Percentiles rank a stretch among this genome's conserved stretches.
phyloP scores from a whole-genome alignment of 345 rosid species.

The Balakata baccata region DNA sequence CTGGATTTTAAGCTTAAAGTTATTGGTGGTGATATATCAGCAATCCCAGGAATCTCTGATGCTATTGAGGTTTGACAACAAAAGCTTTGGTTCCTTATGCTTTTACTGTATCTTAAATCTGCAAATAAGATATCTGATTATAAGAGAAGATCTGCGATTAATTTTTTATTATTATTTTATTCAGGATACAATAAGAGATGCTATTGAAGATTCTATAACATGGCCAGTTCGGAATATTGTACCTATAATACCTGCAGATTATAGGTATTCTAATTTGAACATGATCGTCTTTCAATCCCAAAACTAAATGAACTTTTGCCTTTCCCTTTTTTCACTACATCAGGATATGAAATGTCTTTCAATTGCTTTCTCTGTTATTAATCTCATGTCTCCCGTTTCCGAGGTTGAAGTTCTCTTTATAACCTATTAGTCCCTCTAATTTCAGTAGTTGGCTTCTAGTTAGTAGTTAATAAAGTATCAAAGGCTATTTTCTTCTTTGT shows the following conservation, averaged over 20 bases:
- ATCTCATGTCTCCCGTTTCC: too few species aligned
- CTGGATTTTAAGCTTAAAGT: slow-evolving; percentile 73
- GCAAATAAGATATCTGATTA: too few species aligned
- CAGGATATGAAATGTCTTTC: too few species aligned
- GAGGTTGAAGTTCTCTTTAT: too few species aligned
- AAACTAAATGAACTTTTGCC: not conserved
- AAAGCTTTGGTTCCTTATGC: not conserved
- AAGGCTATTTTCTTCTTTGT: too few species aligned
- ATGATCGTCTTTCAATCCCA: not conserved
- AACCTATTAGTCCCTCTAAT: too few species aligned
- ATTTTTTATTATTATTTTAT: not conserved
- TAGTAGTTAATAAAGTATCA: too few species aligned
- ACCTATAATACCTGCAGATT: slow-evolving; percentile 84
- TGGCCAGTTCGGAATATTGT: slow-evolving; percentile 90
- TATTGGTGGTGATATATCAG: slow-evolving; percentile 70
- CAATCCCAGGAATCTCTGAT: slow-evolving; percentile 83
- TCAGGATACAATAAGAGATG: slow-evolving; percentile 79
- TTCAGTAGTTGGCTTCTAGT: too few species aligned
- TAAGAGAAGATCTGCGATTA: too few species aligned
- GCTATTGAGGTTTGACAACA: slow-evolving; percentile 66
- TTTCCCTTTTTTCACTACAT: not conserved
- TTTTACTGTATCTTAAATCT: too few species aligned
- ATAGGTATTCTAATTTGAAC: slow-evolving; percentile 46
- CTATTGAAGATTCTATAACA: slow-evolving; percentile 80
- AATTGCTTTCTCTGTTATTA: too few species aligned